Percentiles rank a stretch among this genome's conserved stretches.
Conservation (phyloP, 2,329 filamentous ascomycete genomes). For the Berkeleyomyces basicola region DNA sequence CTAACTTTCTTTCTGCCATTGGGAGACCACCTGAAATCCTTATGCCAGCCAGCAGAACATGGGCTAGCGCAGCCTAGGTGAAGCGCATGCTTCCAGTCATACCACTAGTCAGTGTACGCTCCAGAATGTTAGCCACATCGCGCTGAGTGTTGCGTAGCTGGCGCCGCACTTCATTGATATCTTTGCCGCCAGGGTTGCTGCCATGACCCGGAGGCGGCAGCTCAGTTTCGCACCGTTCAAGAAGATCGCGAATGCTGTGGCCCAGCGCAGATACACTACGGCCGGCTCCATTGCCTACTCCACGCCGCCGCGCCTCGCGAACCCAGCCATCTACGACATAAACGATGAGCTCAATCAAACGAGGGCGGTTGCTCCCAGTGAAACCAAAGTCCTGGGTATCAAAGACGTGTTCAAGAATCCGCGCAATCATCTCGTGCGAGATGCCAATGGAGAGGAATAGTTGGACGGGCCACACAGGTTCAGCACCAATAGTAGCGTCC, state of each 20-base stretch:
- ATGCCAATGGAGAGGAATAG: conserved; percentile 40
- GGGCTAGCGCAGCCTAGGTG: conserved; percentile 21
- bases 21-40: neutral
- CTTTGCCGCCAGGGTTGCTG: conserved; percentile 29
- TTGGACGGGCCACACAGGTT: conserved; percentile 39
- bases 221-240: conserved; percentile 32
- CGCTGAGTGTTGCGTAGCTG: conserved; percentile 27
- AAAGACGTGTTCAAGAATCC: conserved; percentile 39
- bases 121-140: conserved; percentile 28
- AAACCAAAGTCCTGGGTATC: conserved; percentile 44
- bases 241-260: conserved; percentile 32
- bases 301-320: conserved; percentile 30
- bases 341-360: conserved; percentile 38
- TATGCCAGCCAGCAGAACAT: neutral
- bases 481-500: conserved; percentile 39
- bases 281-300: conserved; percentile 22
- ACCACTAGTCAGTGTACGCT: conserved; percentile 20
- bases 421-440: conserved; percentile 38
- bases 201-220: conserved; percentile 25
- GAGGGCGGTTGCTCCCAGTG: conserved; percentile 31
- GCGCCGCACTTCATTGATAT: conserved; percentile 28
- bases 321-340: conserved; percentile 33
- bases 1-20: neutral
- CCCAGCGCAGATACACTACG: conserved; percentile 15
- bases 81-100: conserved; percentile 29